Base-by-base conservation (phyloP, 805 yeast genomes). In the Candida railenensis region DNA sequence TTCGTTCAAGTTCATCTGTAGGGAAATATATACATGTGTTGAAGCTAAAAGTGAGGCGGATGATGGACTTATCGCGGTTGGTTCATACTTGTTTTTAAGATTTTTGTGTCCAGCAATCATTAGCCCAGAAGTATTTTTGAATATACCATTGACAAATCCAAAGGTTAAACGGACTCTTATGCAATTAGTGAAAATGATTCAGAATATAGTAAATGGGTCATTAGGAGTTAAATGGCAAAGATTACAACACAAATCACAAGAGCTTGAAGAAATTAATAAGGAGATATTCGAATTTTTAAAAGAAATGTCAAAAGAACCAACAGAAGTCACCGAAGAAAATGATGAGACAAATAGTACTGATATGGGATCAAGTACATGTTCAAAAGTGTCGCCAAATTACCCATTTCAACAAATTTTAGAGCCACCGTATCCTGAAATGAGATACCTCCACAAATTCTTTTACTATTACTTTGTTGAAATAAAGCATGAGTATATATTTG, bases 51-150 rank as follows among this genome's bases (percentile, higher is more conserved):
- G 11, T 25, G 87, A 87, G 0, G 82, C 79, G 34, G 85, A 85
- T 34, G 77, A 84, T 39, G 71, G 78, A 34, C 51, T 71, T 21
- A 73, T 82, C 34, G 89, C 95, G 1, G 85, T 89, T 22, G 96
- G 97, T 0, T 90, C 96, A 0, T 92, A 87, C 60, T 71, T 92
- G 45, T 91, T 92, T 57, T 71, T 92, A 53, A 71, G 97, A 49
- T 88, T 85, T 63, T 78, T 90, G 52, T 90, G 95, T 60, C 97
- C 98, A 11, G 96, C 96, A 0, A 83, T 91, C 54, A 91, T 91
- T 12, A 82, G 89, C 30, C 97, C 97, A 0, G 96, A 88, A 47
- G 74, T 84, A 4, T 74, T 64, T 46, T 67, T 72, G 42, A 66
- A 61, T 38, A 55, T 68, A 22, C 53, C 61, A 2, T 53, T 58